Percentiles rank a stretch among this genome's conserved stretches.
These are phyloP conservation scores for Aristolochia fimbriata DNA, from an alignment of 164 flowering plant species.

Conservation along the genomic window DNA sequence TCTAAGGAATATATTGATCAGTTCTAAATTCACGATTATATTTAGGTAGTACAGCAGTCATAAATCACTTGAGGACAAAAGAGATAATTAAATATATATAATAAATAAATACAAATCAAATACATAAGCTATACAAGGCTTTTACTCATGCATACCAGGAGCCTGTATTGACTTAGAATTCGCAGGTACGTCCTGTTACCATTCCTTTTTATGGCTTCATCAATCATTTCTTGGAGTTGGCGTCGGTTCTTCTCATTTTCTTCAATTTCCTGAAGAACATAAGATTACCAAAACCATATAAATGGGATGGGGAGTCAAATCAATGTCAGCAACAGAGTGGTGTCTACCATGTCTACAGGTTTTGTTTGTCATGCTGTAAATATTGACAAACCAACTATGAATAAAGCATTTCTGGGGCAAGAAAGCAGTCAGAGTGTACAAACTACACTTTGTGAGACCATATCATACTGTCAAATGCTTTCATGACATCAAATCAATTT, in stretches of 20 bases:
- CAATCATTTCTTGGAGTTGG: slow-evolving; percentile 72
- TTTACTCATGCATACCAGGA: slow-evolving; percentile 47
- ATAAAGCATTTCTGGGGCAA: too few species aligned
- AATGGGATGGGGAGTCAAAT: too few species aligned
- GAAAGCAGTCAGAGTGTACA: neutral
- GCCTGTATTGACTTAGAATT: slow-evolving; percentile 78
- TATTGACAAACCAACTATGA: too few species aligned
- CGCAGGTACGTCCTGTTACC: slow-evolving; percentile 74
- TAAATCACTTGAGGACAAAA: too few species aligned
- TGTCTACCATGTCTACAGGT: too few species aligned
- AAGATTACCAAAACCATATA: neutral
- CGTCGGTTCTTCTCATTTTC: slow-evolving; percentile 68
- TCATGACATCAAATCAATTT: too few species aligned
- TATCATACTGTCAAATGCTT: too few species aligned
- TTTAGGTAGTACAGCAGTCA: too few species aligned
- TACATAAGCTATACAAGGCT: neutral
- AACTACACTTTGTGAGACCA: neutral
- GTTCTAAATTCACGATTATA: neutral
- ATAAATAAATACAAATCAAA: neutral
- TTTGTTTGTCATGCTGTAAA: too few species aligned
- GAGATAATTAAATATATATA: too few species aligned
- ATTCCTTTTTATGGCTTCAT: slow-evolving; percentile 69
- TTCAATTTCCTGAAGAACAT: slow-evolving; percentile 60
- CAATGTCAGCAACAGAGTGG: too few species aligned
- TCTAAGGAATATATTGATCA: neutral